Base-by-base conservation (phyloP, 2,329 filamentous ascomycete genomes). In the Aspergillus tubingensis region DNA sequence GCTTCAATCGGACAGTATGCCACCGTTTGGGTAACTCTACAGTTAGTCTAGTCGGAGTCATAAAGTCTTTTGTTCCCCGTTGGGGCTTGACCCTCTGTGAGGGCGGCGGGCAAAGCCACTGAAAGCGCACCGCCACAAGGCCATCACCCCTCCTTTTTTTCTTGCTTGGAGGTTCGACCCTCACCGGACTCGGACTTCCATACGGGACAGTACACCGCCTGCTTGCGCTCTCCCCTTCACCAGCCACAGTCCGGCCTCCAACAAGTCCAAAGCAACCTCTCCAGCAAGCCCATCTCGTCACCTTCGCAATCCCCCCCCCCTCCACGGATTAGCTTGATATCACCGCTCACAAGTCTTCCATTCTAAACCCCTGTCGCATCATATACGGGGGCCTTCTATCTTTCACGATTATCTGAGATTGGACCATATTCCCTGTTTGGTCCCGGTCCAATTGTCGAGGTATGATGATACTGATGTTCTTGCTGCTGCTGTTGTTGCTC, bases 71-170 rank as follows among this genome's bases (percentile, higher is more conserved):
- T 62, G 59, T 53, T 56, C 49, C 51, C 15, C 47, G 52, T 57
- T 60, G 65, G 65, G 65, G 65, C 65, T 66, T 67, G 65, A 66
- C 65, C 64, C 62, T 66, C 54, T 50, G 41, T 39, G 56, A 50
- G 25, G 25, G 41, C 51, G 39, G 39, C 38, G 21, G 21, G 10
- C 39, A 19, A 19, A 72, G 71, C 69, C 71, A 72, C 65, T 50
- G 41, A 19, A 23, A 6, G 62, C 17, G 60, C 69, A 74, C 72
- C 68, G 70, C 71, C 72, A 74, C 72, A 64, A 13, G 25, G 1
- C 36, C n/a, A 58, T 60, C 63, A 66, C 67, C 68, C 66, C 67
- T 70, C 70, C 63, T 64, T 59, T 27, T 21, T 30, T 30, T 23
- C 13, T 36, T 30, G 3, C 38, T 23, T 32, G 25, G 7, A 2